Evolutionary conservation across 352 stramenopile genomes (phyloP).

Genomic region (Globisporangium acanthophoron): DNA sequence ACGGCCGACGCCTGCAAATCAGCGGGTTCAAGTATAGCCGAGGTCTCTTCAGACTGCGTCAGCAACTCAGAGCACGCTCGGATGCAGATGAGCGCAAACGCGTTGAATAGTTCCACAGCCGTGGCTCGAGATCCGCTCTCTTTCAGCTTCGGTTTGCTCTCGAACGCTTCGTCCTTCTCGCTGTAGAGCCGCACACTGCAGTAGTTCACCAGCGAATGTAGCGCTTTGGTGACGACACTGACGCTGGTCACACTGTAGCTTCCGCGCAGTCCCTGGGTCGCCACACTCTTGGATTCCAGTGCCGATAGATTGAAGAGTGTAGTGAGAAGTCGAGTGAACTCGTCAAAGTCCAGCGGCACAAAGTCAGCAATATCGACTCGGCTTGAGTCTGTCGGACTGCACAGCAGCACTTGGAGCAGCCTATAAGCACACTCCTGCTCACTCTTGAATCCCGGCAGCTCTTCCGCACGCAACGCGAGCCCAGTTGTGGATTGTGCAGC

Average conservation of each 20-base stretch:
- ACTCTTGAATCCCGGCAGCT: slow-evolving; percentile 14
- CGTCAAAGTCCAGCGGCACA: slow-evolving; percentile 20
- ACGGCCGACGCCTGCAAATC: slow-evolving; percentile 26
- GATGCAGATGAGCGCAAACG: slow-evolving; percentile 38
- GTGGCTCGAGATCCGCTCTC: slow-evolving; percentile 6
- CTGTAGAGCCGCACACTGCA: slow-evolving; percentile 34
- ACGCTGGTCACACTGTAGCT: background rate
- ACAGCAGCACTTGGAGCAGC: slow-evolving; percentile 25
- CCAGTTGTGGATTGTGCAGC: background rate
- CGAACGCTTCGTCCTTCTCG: slow-evolving; percentile 17
- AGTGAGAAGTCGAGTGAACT: slow-evolving; percentile 27
- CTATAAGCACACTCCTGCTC: slow-evolving; percentile 25
- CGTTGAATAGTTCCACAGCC: slow-evolving; percentile 28
- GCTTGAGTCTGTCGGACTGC: slow-evolving; percentile 26
- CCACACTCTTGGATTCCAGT: slow-evolving; percentile 20
- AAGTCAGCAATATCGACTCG: slow-evolving; percentile 33
- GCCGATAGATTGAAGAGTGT: slow-evolving; percentile 27
- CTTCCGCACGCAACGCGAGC: slow-evolving; percentile 11
- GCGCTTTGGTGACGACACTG: slow-evolving; percentile 30
- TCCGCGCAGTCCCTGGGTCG: background rate
- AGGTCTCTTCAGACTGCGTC: background rate
- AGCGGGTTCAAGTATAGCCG: background rate
- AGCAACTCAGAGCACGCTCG: slow-evolving; percentile 26
- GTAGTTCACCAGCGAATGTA: slow-evolving; percentile 46
- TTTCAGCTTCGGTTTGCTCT: slow-evolving; percentile 10